Percentiles rank a stretch among this genome's conserved stretches.
Evolutionary conservation across 2,329 filamentous ascomycete genomes (phyloP).

Genomic region (Ascochyta pisi): DNA sequence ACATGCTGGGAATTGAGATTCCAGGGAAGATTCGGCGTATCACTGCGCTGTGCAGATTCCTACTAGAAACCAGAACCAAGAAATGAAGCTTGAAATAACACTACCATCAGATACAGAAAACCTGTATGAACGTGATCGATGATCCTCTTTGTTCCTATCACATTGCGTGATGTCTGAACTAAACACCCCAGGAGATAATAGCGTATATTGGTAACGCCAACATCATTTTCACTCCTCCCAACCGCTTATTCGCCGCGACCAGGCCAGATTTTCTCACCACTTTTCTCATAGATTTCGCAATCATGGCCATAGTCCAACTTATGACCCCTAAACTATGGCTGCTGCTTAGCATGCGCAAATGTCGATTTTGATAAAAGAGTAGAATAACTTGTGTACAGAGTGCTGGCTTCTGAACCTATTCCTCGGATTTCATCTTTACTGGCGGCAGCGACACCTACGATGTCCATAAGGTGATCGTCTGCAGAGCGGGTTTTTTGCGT

Average conservation of each 20-base stretch:
- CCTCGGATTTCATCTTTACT: conserved; percentile 24
- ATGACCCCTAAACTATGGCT: background rate
- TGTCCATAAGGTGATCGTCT: conserved; percentile 25
- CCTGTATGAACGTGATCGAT: background rate
- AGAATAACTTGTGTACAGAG: background rate
- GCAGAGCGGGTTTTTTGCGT: conserved; percentile 19
- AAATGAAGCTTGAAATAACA: no score
- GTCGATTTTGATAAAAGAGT: background rate
- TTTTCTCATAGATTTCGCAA: background rate
- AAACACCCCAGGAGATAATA: background rate
- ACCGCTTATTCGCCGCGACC: background rate
- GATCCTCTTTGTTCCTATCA: background rate
- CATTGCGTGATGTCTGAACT: background rate
- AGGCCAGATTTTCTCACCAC: background rate
- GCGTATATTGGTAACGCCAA: background rate
- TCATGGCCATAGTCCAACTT: no score
- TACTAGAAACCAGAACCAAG: no score
- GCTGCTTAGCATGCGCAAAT: background rate
- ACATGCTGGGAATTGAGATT: no score
- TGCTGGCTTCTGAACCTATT: conserved; percentile 11
- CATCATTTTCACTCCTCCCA: background rate
- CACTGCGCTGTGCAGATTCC: no score
- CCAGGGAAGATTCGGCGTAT: no score
- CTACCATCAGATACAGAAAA: no score
- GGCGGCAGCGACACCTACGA: conserved; percentile 20